Conservation (phyloP, 768 basidiomycete genomes). For the Butyriboletus loyo region DNA sequence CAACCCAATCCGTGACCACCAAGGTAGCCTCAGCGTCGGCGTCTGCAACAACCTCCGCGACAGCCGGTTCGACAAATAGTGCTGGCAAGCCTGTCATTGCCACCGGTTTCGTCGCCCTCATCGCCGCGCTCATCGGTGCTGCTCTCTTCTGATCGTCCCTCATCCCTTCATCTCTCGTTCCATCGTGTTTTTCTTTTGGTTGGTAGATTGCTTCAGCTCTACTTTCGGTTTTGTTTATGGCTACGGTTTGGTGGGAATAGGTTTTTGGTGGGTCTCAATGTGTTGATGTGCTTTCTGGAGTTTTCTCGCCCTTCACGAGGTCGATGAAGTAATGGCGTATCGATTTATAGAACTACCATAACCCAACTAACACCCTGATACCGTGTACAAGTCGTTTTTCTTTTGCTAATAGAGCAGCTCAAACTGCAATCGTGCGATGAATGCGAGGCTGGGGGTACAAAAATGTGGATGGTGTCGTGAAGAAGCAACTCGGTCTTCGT, state of each 20-base stretch:
- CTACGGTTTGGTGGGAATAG: not conserved
- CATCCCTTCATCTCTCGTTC: not conserved
- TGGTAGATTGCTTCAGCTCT: not conserved
- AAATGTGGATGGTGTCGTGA: not conserved
- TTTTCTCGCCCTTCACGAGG: slow-evolving; percentile 2
- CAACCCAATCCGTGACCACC: slow-evolving; percentile 7
- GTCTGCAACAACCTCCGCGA: not conserved
- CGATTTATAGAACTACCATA: slow-evolving; percentile 1
- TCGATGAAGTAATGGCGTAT: slow-evolving; percentile 3
- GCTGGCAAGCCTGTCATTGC: slow-evolving; percentile 27
- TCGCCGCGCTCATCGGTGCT: slow-evolving; percentile 21
- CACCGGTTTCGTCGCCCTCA: slow-evolving; percentile 21
- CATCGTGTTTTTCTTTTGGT: not conserved
- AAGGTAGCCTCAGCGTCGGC: no score
- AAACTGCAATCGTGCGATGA: not conserved
- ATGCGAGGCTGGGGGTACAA: not conserved
- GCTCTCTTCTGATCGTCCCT: slow-evolving; percentile 15
- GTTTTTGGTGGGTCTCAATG: not conserved
- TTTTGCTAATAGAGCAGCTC: not conserved
- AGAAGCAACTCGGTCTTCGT: not conserved
- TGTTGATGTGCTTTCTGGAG: not conserved
- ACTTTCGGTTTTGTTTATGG: not conserved
- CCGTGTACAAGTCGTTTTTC: not conserved
- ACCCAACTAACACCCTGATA: not conserved
- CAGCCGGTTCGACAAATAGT: slow-evolving; percentile 5